Conservation (phyloP, 1,284 basidiomycete species). For the Inonotus obliquus region DNA sequence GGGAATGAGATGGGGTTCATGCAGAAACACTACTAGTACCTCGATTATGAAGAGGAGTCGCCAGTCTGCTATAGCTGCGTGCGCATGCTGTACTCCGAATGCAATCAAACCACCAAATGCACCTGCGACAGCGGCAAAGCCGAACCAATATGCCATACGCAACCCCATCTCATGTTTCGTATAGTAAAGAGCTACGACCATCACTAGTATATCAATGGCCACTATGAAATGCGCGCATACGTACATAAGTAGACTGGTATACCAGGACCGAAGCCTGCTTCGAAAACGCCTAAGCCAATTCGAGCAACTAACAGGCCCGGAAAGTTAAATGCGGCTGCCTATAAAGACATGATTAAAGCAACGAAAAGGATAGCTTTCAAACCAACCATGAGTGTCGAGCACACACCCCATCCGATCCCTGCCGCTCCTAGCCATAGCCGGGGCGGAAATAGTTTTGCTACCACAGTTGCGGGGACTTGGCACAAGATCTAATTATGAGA, state of each 20-base stretch:
- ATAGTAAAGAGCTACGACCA: conserved; percentile 60
- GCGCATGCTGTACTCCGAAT: conserved; percentile 60
- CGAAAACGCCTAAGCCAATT: conserved; percentile 62
- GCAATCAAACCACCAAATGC: conserved; percentile 75
- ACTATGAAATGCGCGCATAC: conserved; percentile 21
- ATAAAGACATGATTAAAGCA: not conserved
- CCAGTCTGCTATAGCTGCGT: conserved; percentile 53
- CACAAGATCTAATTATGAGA: conserved; percentile 50
- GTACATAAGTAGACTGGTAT: conserved; percentile 74
- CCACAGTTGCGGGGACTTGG: conserved; percentile 61
- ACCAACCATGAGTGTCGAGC: conserved; percentile 62
- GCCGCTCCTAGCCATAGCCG: conserved; percentile 60
- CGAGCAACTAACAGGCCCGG: conserved; percentile 51
- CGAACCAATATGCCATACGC: conserved; percentile 75
- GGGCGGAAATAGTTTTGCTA: conserved; percentile 64
- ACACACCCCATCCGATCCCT: conserved; percentile 65
- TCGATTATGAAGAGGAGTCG: conserved; percentile 74
- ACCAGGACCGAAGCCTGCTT: conserved; percentile 68
- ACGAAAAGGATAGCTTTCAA: not conserved
- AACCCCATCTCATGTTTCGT: conserved; percentile 69
- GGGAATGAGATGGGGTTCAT: not conserved
- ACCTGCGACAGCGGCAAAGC: conserved; percentile 74
- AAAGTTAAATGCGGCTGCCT: conserved; percentile 58
- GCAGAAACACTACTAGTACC: conserved; percentile 31
- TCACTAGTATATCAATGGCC: not conserved